phyloP scores from a whole-genome alignment of 2,329 filamentous ascomycete species.

The Blastomyces silverae region DNA sequence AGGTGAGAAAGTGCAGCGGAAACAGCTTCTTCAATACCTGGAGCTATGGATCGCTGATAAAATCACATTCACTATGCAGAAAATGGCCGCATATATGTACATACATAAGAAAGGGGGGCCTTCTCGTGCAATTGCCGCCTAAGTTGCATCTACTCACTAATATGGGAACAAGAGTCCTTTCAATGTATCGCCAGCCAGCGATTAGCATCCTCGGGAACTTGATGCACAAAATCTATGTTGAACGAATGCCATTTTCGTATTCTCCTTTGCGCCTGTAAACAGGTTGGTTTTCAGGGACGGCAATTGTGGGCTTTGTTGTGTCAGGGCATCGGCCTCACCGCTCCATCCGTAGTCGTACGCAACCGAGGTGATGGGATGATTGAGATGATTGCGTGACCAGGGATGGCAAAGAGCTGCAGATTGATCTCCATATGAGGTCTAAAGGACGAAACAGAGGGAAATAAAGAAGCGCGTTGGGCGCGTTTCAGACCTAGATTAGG shows the following conservation, averaged over 20 bases:
- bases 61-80: constrained; percentile 89
- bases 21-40: constrained; percentile 56
- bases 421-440: neutral
- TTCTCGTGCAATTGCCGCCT: constrained; percentile 61
- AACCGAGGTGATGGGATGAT: neutral
- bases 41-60: constrained; percentile 52
- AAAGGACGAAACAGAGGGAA: neutral
- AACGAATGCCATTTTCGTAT: neutral
- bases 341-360: constrained; percentile 37
- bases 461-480: neutral
- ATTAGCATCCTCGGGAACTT: constrained; percentile 82
- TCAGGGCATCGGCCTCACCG: constrained; percentile 51
- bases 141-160: constrained; percentile 66
- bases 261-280: constrained; percentile 27
- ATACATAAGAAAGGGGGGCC: constrained; percentile 64
- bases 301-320: constrained; percentile 58
- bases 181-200: constrained; percentile 90
- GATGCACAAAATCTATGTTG: constrained; percentile 43
- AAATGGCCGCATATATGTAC: constrained; percentile 58
- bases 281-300: constrained; percentile 47
- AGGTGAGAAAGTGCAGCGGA: constrained; percentile 82
- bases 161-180: constrained; percentile 65
- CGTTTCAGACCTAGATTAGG: neutral
- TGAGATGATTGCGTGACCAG: neutral
- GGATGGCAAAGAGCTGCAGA: neutral